These are phyloP conservation scores for Globisporangium abappressorium DNA, from an alignment of 352 stramenopile genomes.

Conservation along the genomic window DNA sequence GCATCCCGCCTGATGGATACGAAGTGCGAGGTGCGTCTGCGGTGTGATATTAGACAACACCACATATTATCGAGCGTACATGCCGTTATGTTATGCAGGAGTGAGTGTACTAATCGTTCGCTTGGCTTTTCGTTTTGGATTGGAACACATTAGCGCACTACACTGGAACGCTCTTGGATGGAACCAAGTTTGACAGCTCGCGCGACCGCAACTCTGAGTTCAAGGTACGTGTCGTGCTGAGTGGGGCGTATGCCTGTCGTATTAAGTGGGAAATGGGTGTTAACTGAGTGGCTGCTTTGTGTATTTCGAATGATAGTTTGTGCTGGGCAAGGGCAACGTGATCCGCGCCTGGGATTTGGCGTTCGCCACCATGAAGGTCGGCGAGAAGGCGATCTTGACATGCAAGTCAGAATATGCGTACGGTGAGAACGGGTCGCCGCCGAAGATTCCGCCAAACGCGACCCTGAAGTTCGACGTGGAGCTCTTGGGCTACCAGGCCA, in stretches of 20 bases:
- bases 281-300: background rate
- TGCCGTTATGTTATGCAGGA: background rate
- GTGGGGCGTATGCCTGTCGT: background rate
- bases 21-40: conserved; percentile 60
- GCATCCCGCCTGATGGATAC: conserved; percentile 70
- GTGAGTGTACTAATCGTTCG: background rate
- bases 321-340: conserved; percentile 85
- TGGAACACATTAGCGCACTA: conserved; percentile 86
- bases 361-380: conserved; percentile 94
- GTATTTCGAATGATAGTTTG: conserved; percentile 41
- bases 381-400: conserved; percentile 93
- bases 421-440: conserved; percentile 84
- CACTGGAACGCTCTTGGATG: conserved; percentile 93
- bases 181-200: conserved; percentile 94
- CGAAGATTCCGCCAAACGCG: conserved; percentile 93
- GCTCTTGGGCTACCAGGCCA: conserved; percentile 92
- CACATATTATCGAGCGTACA: background rate
- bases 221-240: conserved; percentile 38
- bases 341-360: conserved; percentile 89
- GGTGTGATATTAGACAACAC: background rate
- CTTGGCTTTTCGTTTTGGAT: background rate
- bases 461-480: conserved; percentile 97
- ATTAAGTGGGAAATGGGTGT: background rate
- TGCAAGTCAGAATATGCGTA: conserved; percentile 94
- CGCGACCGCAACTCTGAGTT: conserved; percentile 85